Base-by-base conservation (phyloP, 23 red algal genomes). In the Gracilariopsis chorda region DNA sequence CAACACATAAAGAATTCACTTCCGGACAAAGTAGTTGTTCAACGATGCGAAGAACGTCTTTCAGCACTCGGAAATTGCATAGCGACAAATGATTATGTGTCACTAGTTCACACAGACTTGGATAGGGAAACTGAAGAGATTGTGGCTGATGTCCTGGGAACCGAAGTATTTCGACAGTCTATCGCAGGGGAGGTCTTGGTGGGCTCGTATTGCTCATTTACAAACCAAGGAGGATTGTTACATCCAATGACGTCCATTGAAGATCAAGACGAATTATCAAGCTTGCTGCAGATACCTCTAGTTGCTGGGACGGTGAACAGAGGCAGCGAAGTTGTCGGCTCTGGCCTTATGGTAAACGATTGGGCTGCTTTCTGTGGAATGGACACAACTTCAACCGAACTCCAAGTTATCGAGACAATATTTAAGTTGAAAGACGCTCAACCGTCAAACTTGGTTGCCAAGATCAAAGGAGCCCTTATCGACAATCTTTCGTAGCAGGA, bases 161-260 rank as follows among this genome's bases (percentile, higher is more conserved):
- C 94, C 28, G 92, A 93, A 53, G 86, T 93, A 59, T 94, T 98
- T 85, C 86, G 93, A 36, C 96, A 98, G 25, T 94, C 92, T 17
- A 88, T 95, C 70, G 96, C 96, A 14, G 96, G 96, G 1, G 96
- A 98, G 51, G 90, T 89, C 8, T 68, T 98, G 32, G 96, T 95
- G 9, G 96, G 96, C 51, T 90, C 85, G 23, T 98, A 91, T 43
- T 98, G 93, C 49, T 52, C 68, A 27, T 95, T 98, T 39, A 98
- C 96, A n/a, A 95, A 98, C 67, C 96, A 98, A 73, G 96, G 96
- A 27, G 96, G 96, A 39, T 29, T 98, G 6, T 60, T 98, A 7
- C 96, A 98, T 80, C 96, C 96, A 6, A 94, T 91, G 75, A 92
- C 88, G 2, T 56, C 64, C 3, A 90, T 98, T 30, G 93, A 98